Conservation (phyloP, 495 filamentous ascomycete species). For the Aspergillus asperescens region DNA sequence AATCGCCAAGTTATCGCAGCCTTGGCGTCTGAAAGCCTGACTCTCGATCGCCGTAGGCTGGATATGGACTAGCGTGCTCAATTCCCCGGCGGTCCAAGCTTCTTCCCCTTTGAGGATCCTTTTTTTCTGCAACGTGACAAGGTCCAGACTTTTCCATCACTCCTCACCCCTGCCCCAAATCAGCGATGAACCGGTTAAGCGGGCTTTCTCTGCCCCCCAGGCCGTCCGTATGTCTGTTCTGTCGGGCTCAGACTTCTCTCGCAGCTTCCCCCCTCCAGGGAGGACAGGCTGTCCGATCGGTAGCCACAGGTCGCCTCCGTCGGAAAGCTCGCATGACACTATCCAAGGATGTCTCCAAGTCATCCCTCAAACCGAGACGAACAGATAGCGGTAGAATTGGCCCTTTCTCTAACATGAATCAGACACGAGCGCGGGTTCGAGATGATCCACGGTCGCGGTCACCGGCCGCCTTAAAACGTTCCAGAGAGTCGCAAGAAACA, state of each 20-base stretch:
- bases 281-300: slow-evolving; percentile 36
- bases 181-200: slow-evolving; percentile 19
- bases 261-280: slow-evolving; percentile 16
- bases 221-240: slow-evolving; percentile 36
- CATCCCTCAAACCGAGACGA: slow-evolving; percentile 40
- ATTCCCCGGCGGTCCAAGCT: slow-evolving; percentile 20
- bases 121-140: slow-evolving; percentile 7
- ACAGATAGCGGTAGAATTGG: slow-evolving; percentile 41
- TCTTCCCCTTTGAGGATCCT: slow-evolving; percentile 12
- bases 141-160: slow-evolving; percentile 1
- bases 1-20: slow-evolving; percentile 3
- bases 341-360: slow-evolving; percentile 62
- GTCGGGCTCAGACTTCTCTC: slow-evolving; percentile 29
- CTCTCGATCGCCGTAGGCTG: slow-evolving; percentile 29
- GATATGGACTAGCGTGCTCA: slow-evolving; percentile 16
- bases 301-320: slow-evolving; percentile 36
- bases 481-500: slow-evolving; percentile 27
- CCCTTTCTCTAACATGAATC: slow-evolving; percentile 77
- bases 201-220: slow-evolving; percentile 34
- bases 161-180: not conserved
- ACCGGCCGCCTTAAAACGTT: slow-evolving; percentile 36
- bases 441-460: slow-evolving; percentile 34
- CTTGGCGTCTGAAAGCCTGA: slow-evolving; percentile 17
- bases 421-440: slow-evolving; percentile 58
- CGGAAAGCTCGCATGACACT: slow-evolving; percentile 67